A percentile compares a stretch with the other conserved stretches of the same genome.
phyloP scores from a whole-genome alignment of 2,329 filamentous ascomycete genomes.

The Mariannaea elegans region DNA sequence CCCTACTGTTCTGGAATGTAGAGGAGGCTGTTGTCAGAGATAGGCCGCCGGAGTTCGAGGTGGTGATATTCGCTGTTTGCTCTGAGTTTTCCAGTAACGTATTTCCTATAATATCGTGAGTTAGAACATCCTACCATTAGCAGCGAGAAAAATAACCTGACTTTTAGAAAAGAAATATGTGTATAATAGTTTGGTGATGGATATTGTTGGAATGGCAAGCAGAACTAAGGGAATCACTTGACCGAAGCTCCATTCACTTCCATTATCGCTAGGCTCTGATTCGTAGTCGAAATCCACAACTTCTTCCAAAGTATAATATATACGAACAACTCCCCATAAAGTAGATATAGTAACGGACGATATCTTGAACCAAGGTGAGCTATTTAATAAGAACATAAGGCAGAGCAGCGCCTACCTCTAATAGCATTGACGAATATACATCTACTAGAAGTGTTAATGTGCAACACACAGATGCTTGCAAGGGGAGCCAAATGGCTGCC shows the following conservation, averaged over 20 bases:
- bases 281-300: too few species aligned
- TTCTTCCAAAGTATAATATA: too few species aligned
- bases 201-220: not conserved
- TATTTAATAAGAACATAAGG: too few species aligned
- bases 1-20: too few species aligned
- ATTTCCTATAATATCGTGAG: not conserved
- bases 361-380: not conserved
- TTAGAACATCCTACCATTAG: not conserved
- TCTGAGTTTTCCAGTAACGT: not conserved
- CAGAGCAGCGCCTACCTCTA: not conserved
- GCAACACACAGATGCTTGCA: not conserved
- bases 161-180: not conserved
- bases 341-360: not conserved
- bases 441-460: not conserved
- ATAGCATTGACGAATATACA: slow-evolving; percentile 1
- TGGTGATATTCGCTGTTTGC: too few species aligned
- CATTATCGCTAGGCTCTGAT: too few species aligned
- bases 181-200: not conserved
- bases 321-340: not conserved
- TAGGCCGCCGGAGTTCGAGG: too few species aligned
- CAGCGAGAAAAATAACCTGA: not conserved
- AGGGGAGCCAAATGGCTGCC: not conserved
- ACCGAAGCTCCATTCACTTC: not conserved
- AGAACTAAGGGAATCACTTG: slow-evolving; percentile 2
- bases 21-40: too few species aligned